A percentile compares a stretch with the other conserved stretches of the same genome.
These are phyloP conservation scores for Beauveria sp. DNA, from an alignment of 2,329 filamentous ascomycete genomes.

Conservation along the genomic window DNA sequence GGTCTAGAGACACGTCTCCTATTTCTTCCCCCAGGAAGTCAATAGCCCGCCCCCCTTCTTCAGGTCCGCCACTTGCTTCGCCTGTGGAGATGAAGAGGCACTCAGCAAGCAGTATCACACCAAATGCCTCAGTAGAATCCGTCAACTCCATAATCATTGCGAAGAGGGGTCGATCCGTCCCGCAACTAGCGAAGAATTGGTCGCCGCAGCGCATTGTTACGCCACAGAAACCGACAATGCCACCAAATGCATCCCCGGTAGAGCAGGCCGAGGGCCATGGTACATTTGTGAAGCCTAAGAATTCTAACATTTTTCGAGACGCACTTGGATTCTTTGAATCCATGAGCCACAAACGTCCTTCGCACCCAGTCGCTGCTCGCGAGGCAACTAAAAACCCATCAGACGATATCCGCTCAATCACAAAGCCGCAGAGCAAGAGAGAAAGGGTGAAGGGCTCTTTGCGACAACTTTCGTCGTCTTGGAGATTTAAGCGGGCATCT, in stretches of 20 bases:
- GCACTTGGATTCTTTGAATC: conserved; percentile 25
- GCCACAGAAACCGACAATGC: conserved; percentile 4
- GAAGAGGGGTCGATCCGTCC: background rate
- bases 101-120: background rate
- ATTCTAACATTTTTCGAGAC: conserved; percentile 13
- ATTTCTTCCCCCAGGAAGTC: background rate
- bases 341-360: conserved; percentile 12
- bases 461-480: conserved; percentile 16
- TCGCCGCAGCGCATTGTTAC: conserved; percentile 10
- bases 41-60: background rate
- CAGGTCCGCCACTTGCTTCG: background rate
- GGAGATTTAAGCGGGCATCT: conserved; percentile 15
- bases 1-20: background rate
- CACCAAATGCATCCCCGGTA: background rate
- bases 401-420: background rate
- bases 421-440: background rate
- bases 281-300: background rate
- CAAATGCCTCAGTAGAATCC: background rate
- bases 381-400: background rate
- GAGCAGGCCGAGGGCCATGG: background rate
- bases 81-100: background rate
- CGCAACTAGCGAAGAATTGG: background rate
- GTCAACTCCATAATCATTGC: background rate
- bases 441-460: conserved; percentile 13
- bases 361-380: background rate